Evolutionary conservation across 1,139 yeast species (phyloP), one percentile per base, ranked within the genome.

Genomic region (Geotrichum restrictum): DNA sequence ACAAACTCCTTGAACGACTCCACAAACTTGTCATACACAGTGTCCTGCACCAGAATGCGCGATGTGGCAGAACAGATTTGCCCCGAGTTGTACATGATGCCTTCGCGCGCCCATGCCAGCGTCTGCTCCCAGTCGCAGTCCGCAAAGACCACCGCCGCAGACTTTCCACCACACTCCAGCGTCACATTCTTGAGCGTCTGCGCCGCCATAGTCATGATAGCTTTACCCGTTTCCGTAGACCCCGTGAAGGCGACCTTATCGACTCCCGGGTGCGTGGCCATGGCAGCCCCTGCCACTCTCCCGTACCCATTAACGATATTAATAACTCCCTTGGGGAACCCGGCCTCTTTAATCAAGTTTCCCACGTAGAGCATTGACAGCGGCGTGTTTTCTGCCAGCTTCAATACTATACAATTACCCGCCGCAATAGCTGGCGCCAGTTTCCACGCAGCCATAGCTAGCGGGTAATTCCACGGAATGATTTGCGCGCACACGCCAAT

Each of bases 391-490:
- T 83, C 85, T 43, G 94, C 88, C 45, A 89, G 81, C 71, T 86
- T 86, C 66, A 85, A 72, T 49, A 86, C 83, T 62, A 82, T 72
- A 48, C 85, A 80, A 73, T 85, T 85, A 71, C 91, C 93, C 57
- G 91, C 79, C 55, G 87, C 88, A 61, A 86, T 71, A 56, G 89
- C 89, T 42, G 94, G 93, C 50, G 84, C 89, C 55, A 86, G 48
- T 56, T 64, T 65, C 95, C 94, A 86, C 22, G 86, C 73, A 63
- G 83, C 77, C 88, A 86, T 85, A 71, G 83, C 76, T 62, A 85
- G 67, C 58, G 95, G 95, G 79, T 84, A 88, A 71, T 88, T 88
- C 95, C 95, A 88, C 59, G 96, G 95, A 58, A 87, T 86, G 62
- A 88, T 85, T 67, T 85, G 91, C 56, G 93, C 95, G 73, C 91